Percentiles rank a stretch among this genome's conserved stretches.
These are phyloP conservation scores for Neonectria magnoliae DNA, from an alignment of 2,329 filamentous ascomycete species.

Conservation along the genomic window DNA sequence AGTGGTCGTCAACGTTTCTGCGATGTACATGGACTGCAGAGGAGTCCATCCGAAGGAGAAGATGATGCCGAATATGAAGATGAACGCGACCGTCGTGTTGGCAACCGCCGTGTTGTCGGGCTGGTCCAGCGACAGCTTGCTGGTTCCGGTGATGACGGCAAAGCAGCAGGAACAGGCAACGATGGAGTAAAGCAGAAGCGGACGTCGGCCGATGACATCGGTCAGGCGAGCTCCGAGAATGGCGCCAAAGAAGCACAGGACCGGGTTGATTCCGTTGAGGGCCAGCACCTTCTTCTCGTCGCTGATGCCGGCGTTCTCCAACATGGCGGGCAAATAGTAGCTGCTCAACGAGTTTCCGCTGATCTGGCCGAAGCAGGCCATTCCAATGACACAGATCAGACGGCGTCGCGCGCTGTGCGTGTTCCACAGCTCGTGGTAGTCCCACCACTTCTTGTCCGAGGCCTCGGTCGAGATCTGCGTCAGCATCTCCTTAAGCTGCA, in stretches of 20 bases:
- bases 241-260: slow-evolving; percentile 61
- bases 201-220: slow-evolving; percentile 67
- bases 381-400: slow-evolving; percentile 61
- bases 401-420: slow-evolving; percentile 59
- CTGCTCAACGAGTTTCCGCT: slow-evolving; percentile 59
- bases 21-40: slow-evolving; percentile 60
- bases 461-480: slow-evolving; percentile 58
- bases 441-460: slow-evolving; percentile 65
- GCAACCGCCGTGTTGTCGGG: slow-evolving; percentile 49
- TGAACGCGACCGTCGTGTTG: slow-evolving; percentile 58
- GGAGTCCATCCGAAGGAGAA: slow-evolving; percentile 63
- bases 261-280: slow-evolving; percentile 63
- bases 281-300: slow-evolving; percentile 58
- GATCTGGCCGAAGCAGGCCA: slow-evolving; percentile 64
- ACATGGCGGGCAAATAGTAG: slow-evolving; percentile 66
- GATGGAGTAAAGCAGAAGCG: slow-evolving; percentile 59
- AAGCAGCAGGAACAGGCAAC: slow-evolving; percentile 59
- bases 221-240: slow-evolving; percentile 65
- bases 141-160: slow-evolving; percentile 59
- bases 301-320: slow-evolving; percentile 62
- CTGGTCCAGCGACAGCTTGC: slow-evolving; percentile 53
- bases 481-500: slow-evolving; percentile 62
- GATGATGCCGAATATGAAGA: slow-evolving; percentile 62
- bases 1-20: slow-evolving; percentile 56
- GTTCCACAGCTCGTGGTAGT: slow-evolving; percentile 64